These are phyloP conservation scores for Scutellaria galericulata DNA, from an alignment of 257 asterid species.

Conservation along the genomic window DNA sequence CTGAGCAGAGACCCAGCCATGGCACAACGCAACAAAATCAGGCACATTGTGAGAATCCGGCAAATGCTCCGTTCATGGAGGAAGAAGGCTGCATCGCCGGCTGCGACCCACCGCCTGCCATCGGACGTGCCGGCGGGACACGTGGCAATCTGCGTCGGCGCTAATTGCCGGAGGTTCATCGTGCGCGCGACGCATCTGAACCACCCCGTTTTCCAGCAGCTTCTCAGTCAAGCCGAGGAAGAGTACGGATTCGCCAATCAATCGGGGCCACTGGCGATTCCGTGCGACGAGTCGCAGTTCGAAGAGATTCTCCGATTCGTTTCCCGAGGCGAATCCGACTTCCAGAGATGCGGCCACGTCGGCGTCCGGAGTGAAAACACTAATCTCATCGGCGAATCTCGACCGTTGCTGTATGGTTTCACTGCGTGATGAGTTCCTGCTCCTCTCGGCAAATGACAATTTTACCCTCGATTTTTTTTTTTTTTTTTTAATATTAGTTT, in stretches of 20 bases:
- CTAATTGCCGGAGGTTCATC: conserved; percentile 53
- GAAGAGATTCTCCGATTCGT: conserved; percentile 65
- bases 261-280: conserved; percentile 71
- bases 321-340: conserved; percentile 45
- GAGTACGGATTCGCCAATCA: conserved; percentile 67
- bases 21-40: conserved; percentile 56
- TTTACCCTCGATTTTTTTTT: conserved; percentile 7
- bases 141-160: conserved; percentile 77
- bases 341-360: conserved; percentile 55
- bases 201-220: conserved; percentile 69
- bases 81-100: conserved; percentile 46
- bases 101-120: conserved; percentile 44
- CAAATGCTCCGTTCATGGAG: conserved; percentile 82
- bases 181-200: conserved; percentile 76
- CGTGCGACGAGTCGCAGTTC: conserved; percentile 76
- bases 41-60: conserved; percentile 67
- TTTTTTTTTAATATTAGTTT: neutral
- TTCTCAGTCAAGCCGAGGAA: conserved; percentile 71
- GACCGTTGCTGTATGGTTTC: conserved; percentile 61
- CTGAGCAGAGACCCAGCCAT: conserved; percentile 7
- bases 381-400: conserved; percentile 52
- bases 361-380: conserved; percentile 42
- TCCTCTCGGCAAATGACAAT: neutral
- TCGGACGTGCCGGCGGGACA: conserved; percentile 85
- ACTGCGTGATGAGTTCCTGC: conserved; percentile 34